Percentiles rank a stretch among this genome's conserved stretches.
Evolutionary conservation across 257 asterid genomes (phyloP).

Genomic region (Catharanthus roseus): DNA sequence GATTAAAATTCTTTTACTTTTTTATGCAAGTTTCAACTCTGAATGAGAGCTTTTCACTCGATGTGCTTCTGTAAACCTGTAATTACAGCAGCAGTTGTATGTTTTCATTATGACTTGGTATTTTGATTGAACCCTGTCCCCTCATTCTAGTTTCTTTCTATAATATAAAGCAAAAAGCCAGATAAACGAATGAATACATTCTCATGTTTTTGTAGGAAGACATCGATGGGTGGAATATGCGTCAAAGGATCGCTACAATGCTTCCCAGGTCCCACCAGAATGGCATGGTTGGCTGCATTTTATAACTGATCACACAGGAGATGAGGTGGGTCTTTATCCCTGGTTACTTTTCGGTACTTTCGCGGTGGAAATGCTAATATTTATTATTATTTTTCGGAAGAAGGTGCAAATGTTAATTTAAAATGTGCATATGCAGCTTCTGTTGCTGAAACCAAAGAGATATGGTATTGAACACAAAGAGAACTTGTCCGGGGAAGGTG

Average conservation of each 20-base stretch:
- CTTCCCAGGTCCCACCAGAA: slow-evolving; percentile 96
- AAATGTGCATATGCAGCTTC: slow-evolving; percentile 47
- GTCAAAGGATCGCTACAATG: slow-evolving; percentile 84
- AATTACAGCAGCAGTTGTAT: background rate
- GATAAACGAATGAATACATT: background rate
- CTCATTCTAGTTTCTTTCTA: background rate
- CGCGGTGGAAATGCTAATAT: slow-evolving; percentile 23
- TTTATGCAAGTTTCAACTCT: background rate
- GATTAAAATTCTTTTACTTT: background rate
- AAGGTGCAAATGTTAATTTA: slow-evolving; percentile 22
- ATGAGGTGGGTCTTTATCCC: slow-evolving; percentile 51
- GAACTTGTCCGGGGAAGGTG: slow-evolving; percentile 98
- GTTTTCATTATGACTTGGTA: background rate
- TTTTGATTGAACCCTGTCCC: background rate
- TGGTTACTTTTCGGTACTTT: background rate
- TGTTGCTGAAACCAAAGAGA: slow-evolving; percentile 81
- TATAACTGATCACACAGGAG: slow-evolving; percentile 93
- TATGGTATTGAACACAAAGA: slow-evolving; percentile 90
- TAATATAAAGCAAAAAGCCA: background rate
- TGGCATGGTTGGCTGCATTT: slow-evolving; percentile 99
- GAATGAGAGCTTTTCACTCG: background rate
- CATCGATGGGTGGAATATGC: slow-evolving; percentile 99
- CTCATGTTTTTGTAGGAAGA: slow-evolving; percentile 48
- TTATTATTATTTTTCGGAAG: too few species aligned
- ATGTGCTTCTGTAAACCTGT: background rate